Percentiles rank a stretch among this genome's conserved stretches.
Evolutionary conservation across 768 basidiomycete species (phyloP).

Genomic region (Exidia glandulosa): DNA sequence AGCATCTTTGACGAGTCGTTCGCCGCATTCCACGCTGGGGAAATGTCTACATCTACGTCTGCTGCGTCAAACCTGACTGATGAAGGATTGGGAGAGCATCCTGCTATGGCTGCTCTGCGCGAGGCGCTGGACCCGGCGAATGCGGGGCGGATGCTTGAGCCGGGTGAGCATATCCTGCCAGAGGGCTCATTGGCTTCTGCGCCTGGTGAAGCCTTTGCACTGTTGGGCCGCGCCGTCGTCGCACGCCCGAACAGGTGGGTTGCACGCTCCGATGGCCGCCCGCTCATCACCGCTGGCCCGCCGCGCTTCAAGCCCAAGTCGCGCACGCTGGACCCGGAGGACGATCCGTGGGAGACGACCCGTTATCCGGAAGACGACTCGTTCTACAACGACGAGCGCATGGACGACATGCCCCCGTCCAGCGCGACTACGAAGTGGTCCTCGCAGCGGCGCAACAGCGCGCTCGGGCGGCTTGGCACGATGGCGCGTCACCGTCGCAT

Average conservation of each 20-base stretch:
- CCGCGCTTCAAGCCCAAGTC: neutral
- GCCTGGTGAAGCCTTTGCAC: constrained; percentile 9
- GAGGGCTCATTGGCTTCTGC: constrained; percentile 13
- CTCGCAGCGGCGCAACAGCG: neutral
- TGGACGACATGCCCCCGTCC: no score
- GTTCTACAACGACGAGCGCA: neutral
- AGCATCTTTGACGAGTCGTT: constrained; percentile 3
- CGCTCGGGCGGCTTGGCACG: neutral
- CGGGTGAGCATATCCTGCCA: constrained; percentile 9
- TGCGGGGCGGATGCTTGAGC: constrained; percentile 10
- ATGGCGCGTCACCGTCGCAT: neutral
- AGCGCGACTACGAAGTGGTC: no score
- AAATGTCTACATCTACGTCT: neutral
- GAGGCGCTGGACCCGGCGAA: constrained; percentile 9
- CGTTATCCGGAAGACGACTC: constrained; percentile 3
- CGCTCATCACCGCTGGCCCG: neutral
- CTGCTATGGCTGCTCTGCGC: constrained; percentile 32
- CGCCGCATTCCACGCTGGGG: neutral
- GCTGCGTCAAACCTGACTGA: neutral
- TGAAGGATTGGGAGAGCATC: constrained; percentile 6
- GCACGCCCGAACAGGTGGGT: constrained; percentile 10
- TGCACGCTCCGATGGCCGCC: constrained; percentile 1
- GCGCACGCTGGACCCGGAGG: neutral
- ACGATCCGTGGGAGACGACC: constrained; percentile 11
- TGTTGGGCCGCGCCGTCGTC: constrained; percentile 9